A percentile compares a stretch with the other conserved stretches of the same genome.
phyloP scores from a whole-genome alignment of 192 early-diverging fungal species.

The Backusella morwellensis region DNA sequence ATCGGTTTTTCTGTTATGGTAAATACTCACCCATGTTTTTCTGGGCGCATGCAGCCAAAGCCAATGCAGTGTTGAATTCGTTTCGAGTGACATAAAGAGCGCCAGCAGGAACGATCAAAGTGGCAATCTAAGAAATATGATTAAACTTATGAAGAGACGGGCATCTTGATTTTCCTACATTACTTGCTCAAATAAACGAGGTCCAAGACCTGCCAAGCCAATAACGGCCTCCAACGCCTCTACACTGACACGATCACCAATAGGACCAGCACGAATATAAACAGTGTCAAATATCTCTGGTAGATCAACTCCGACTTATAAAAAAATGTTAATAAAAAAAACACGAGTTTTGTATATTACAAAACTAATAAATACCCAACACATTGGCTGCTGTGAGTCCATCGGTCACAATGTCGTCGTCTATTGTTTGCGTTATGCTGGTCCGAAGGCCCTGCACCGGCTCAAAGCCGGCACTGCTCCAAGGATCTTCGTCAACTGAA shows the following conservation, averaged over 20 bases:
- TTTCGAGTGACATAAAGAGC: conserved; percentile 47
- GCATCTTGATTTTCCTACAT: not conserved
- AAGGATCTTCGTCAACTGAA: conserved; percentile 24
- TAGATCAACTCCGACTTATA: conserved; percentile 43
- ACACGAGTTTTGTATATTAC: not conserved
- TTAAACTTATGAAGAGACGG: not conserved
- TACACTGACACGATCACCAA: conserved; percentile 46
- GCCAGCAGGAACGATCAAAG: conserved; percentile 42
- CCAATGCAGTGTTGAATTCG: conserved; percentile 70
- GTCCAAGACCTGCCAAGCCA: conserved; percentile 15
- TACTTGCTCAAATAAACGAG: conserved; percentile 14
- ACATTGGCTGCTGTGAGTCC: conserved; percentile 3
- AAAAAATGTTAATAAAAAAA: not conserved
- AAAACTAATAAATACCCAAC: conserved; percentile 3
- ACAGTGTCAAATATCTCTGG: conserved; percentile 51
- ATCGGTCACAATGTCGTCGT: not conserved
- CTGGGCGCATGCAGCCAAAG: conserved; percentile 67
- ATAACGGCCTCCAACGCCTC: conserved; percentile 46
- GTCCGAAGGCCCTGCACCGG: not conserved
- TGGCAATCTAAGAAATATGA: conserved; percentile 37
- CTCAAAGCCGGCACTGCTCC: conserved; percentile 12
- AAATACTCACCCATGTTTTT: conserved; percentile 63
- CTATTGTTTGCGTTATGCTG: not conserved
- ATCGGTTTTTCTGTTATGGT: not conserved
- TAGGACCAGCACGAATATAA: conserved; percentile 43